Percentiles rank a stretch among this genome's conserved stretches.
phyloP scores from a whole-genome alignment of 1,284 basidiomycete genomes.

The Apiotrichum porosum region DNA sequence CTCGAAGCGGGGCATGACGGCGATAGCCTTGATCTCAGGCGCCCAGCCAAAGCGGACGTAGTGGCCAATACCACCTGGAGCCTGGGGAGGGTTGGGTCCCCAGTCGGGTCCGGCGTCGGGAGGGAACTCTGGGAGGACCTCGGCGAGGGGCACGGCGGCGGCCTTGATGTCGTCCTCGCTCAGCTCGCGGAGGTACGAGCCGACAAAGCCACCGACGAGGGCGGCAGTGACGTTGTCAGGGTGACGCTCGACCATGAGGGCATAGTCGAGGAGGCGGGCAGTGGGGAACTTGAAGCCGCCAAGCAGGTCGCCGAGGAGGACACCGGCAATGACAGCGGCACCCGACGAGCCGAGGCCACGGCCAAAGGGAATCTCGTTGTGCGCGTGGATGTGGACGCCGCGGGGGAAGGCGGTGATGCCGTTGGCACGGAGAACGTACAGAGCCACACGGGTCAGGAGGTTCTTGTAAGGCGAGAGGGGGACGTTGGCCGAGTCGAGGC shows the following conservation, averaged over 20 bases:
- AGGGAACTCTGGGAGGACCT: slow-evolving; percentile 96
- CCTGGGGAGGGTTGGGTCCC: slow-evolving; percentile 81
- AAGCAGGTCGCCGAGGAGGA: slow-evolving; percentile 79
- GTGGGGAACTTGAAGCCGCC: slow-evolving; percentile 67
- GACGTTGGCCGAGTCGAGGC: slow-evolving; percentile 84
- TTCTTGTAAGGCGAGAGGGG: slow-evolving; percentile 96
- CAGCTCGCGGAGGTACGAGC: slow-evolving; percentile 88
- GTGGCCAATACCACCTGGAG: slow-evolving; percentile 89
- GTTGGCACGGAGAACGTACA: slow-evolving; percentile 92
- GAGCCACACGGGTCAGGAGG: slow-evolving; percentile 92
- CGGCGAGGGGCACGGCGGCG: slow-evolving; percentile 85
- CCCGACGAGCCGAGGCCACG: slow-evolving; percentile 95
- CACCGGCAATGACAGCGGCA: slow-evolving; percentile 94
- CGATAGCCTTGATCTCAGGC: slow-evolving; percentile 80
- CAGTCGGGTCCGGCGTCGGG: slow-evolving; percentile 84
- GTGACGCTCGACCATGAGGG: slow-evolving; percentile 98
- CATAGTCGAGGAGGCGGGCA: slow-evolving; percentile 84
- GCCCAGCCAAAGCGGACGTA: slow-evolving; percentile 90
- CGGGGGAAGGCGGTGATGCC: slow-evolving; percentile 68
- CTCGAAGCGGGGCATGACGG: slow-evolving; percentile 94
- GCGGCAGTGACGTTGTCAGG: slow-evolving; percentile 99
- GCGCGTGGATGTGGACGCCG: slow-evolving; percentile 64
- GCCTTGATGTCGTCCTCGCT: slow-evolving; percentile 64
- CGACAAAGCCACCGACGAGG: slow-evolving; percentile 96
- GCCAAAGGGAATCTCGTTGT: slow-evolving; percentile 96